phyloP scores from a whole-genome alignment of 306 rosid species.

The Vigna unguiculata region DNA sequence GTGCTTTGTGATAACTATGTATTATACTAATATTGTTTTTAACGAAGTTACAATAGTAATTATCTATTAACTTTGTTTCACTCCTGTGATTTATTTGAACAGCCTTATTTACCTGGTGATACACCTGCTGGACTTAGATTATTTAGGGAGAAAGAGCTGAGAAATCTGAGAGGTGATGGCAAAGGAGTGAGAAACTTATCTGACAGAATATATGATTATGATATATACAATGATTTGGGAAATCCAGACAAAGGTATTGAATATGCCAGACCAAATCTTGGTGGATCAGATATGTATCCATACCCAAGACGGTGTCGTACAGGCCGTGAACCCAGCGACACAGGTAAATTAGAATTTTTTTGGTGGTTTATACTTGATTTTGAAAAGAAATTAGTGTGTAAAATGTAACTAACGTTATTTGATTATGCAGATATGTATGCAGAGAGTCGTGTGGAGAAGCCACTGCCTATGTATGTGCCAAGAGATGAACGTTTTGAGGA shows the following conservation, averaged over 20 bases:
- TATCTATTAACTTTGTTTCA: background rate
- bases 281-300: slow-evolving; percentile 66
- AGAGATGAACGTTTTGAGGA: slow-evolving; percentile 96
- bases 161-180: slow-evolving; percentile 72
- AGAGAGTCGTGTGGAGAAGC: slow-evolving; percentile 92
- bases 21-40: background rate
- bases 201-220: slow-evolving; percentile 81
- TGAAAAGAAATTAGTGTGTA: background rate
- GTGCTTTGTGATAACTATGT: background rate
- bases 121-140: slow-evolving; percentile 81
- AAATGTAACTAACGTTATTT: background rate
- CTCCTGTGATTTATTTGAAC: slow-evolving; percentile 49
- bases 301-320: slow-evolving; percentile 97
- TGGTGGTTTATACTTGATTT: background rate
- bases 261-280: slow-evolving; percentile 71
- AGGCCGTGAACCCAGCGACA: slow-evolving; percentile 74
- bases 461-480: slow-evolving; percentile 89
- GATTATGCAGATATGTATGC: slow-evolving; percentile 58
- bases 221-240: slow-evolving; percentile 87
- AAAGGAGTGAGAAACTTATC: slow-evolving; percentile 73
- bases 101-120: slow-evolving; percentile 86
- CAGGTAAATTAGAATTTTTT: slow-evolving; percentile 50
- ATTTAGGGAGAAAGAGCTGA: slow-evolving; percentile 79
- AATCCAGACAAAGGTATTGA: slow-evolving; percentile 83
- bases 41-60: background rate